Base-by-base conservation (phyloP, 2,329 filamentous ascomycete genomes). In the Chrysoporthe deuterocubensis region DNA sequence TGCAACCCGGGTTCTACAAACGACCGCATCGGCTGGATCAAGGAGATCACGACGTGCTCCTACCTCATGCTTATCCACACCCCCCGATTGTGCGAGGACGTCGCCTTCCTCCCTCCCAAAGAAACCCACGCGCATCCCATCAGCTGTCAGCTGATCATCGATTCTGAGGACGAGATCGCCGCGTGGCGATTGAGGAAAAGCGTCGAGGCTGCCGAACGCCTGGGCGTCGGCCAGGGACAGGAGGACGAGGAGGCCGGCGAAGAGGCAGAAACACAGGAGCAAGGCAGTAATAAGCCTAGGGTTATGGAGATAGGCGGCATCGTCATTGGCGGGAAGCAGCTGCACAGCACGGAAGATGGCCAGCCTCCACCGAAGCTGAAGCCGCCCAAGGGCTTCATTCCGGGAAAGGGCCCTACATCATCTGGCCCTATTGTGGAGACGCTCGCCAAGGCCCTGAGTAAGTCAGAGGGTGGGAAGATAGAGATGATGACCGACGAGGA, bases 11-110 rank as follows among this genome's bases (percentile, higher is more conserved):
- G 92, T 61, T 84, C 89, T 43, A 87, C 87, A 2, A 84, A 82
- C 59, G 90, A 97, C 76, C 88, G 90, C 60, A 97, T 97, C 73
- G 91, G 90, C 56, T 94, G 93, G 89, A 96, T 97, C 79, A 97
- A 97, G 78, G 94, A 97, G 77, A 89, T 95, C 1, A 92, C 91
- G 2, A 97, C 93, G 13, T 97, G 94, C 80, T 89, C 93, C 14
- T 97, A 97, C 76, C 84, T 97, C 65, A 97, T 97, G 94, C 89
- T 97, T 43, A 88, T 97, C 71, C 92, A 97, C 76, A 97, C 94
- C 0, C 93, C 94, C 0, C 89, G 93, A 0, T 87, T 97, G 14
- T 97, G 94, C 81, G 88, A 91, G 75, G 94, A 97, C 72, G 88
- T 93, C 11, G 93, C 93, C 11, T 97, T 97, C 77, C 82, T 91